Conservation (phyloP, 257 asterid genomes). For the Avicennia marina region DNA sequence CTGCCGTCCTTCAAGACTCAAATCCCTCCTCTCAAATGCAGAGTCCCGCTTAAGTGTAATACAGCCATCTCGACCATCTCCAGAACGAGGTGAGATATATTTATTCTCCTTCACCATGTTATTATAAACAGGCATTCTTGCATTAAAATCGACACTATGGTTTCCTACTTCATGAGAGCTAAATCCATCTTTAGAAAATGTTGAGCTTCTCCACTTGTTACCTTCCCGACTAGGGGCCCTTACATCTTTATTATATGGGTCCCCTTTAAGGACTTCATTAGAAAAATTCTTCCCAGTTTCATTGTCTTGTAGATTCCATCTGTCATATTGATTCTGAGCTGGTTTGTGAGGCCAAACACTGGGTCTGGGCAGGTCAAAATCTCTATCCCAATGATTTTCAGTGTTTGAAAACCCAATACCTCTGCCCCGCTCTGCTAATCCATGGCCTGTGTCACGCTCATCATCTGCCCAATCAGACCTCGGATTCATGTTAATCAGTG, state of each 20-base stretch:
- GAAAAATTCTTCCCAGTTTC: constrained; percentile 52
- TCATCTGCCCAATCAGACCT: constrained; percentile 99
- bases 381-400: constrained; percentile 75
- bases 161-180: constrained; percentile 33
- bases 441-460: constrained; percentile 92
- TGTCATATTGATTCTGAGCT: constrained; percentile 41
- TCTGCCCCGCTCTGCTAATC: constrained; percentile 61
- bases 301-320: constrained; percentile 56
- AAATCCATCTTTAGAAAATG: constrained; percentile 38
- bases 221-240: constrained; percentile 51
- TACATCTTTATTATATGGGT: constrained; percentile 41
- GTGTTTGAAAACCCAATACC: constrained; percentile 51
- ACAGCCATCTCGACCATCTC: constrained; percentile 38
- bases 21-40: constrained; percentile 50
- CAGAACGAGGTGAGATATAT: constrained; percentile 37
- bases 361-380: constrained; percentile 71
- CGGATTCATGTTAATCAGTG: constrained; percentile 71
- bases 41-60: constrained; percentile 40
- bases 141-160: constrained; percentile 31
- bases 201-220: constrained; percentile 53
- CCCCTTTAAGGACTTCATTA: constrained; percentile 52
- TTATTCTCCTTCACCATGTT: constrained; percentile 46
- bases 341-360: constrained; percentile 60
- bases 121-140: constrained; percentile 34
- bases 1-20: constrained; percentile 34